phyloP scores from a whole-genome alignment of 129 eudicot species.

The Chrysanthemum seticuspe region DNA sequence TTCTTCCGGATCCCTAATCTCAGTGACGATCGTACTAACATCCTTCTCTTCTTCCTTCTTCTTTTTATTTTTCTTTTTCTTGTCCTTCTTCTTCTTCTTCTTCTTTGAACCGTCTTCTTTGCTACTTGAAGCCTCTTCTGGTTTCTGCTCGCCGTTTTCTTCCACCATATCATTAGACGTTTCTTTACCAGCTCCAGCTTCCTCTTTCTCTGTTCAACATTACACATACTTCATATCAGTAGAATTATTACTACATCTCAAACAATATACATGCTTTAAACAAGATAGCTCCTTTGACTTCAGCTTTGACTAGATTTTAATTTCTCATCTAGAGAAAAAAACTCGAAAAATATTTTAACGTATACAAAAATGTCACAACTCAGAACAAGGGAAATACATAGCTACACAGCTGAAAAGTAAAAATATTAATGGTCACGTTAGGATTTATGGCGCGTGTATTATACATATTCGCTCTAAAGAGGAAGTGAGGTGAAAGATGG shows the following conservation, averaged over 20 bases:
- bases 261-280: too few species aligned
- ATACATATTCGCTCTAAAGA: too few species aligned
- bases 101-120: conserved; percentile 40
- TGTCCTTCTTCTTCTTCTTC: conserved; percentile 44
- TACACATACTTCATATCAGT: conserved; percentile 3
- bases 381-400: too few species aligned
- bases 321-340: too few species aligned
- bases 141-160: conserved; percentile 32
- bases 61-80: conserved; percentile 38
- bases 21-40: conserved; percentile 48
- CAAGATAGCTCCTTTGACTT: too few species aligned
- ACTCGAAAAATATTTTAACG: too few species aligned
- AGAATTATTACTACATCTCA: too few species aligned
- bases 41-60: conserved; percentile 34
- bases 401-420: too few species aligned
- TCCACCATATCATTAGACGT: conserved; percentile 35
- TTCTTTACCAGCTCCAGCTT: conserved; percentile 66
- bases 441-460: too few species aligned
- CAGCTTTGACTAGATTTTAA: too few species aligned
- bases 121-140: conserved; percentile 33
- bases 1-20: conserved; percentile 53
- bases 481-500: background rate
- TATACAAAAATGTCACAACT: too few species aligned
- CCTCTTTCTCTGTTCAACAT: conserved; percentile 60
- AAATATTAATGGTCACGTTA: too few species aligned